Conservation (phyloP, 352 stramenopile genomes). For the Phytophthora hybrid region DNA sequence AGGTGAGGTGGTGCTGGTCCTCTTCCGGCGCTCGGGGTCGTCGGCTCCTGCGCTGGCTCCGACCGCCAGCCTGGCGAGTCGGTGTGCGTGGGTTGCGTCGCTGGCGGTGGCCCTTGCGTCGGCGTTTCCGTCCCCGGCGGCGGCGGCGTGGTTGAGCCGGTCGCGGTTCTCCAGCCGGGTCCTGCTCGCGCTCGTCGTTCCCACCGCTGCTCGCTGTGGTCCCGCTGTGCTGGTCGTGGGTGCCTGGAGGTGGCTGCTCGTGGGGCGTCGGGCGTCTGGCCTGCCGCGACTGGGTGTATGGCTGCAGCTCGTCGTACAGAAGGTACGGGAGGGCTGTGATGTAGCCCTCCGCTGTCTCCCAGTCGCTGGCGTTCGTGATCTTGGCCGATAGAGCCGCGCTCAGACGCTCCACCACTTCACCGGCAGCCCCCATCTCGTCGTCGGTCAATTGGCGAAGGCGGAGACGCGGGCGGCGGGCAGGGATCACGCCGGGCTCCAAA, state of each 20-base stretch:
- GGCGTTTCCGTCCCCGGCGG: background rate
- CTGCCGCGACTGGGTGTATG: too few relatives aligned
- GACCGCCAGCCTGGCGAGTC: background rate
- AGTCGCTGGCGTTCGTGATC: too few relatives aligned
- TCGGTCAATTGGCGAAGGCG: background rate
- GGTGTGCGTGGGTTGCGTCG: background rate
- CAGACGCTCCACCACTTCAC: background rate
- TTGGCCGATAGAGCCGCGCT: background rate
- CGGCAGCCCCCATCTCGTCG: background rate
- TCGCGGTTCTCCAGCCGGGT: too few relatives aligned
- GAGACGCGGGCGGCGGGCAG: constrained; percentile 2
- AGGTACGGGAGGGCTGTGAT: too few relatives aligned
- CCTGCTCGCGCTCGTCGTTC: too few relatives aligned
- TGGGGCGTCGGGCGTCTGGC: background rate
- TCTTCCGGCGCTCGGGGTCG: constrained; percentile 4
- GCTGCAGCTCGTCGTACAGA: too few relatives aligned
- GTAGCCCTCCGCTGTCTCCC: too few relatives aligned
- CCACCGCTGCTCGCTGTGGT: too few relatives aligned
- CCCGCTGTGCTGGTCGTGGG: background rate
- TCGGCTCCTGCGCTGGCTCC: background rate
- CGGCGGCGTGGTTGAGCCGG: background rate
- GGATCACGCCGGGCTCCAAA: background rate
- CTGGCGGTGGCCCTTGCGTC: background rate
- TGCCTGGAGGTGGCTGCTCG: too few relatives aligned
- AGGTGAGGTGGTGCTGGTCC: background rate